A percentile compares a stretch with the other conserved stretches of the same genome.
Evolutionary conservation across 148 eudicot species (phyloP).

Genomic region (Persicaria maculosa): DNA sequence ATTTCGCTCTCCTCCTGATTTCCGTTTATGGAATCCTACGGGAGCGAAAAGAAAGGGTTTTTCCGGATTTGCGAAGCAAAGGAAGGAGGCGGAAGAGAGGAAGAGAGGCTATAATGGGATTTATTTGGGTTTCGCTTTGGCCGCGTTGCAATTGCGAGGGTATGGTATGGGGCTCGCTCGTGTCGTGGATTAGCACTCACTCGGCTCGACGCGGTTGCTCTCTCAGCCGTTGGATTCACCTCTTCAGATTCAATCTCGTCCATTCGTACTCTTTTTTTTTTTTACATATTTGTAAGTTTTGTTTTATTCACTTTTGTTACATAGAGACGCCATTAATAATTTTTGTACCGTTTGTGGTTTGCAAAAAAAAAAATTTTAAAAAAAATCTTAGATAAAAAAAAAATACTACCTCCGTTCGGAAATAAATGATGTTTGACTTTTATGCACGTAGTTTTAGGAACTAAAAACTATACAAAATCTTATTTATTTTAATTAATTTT

Average conservation of each 20-base stretch:
- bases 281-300: not conserved
- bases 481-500: too few species aligned
- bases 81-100: not conserved
- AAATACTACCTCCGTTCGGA: too few species aligned
- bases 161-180: not conserved
- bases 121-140: not conserved
- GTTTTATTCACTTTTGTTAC: not conserved
- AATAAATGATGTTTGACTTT: too few species aligned
- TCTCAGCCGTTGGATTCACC: constrained; percentile 26
- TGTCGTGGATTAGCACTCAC: constrained; percentile 11
- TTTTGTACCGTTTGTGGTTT: not conserved
- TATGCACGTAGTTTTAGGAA: too few species aligned
- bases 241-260: constrained; percentile 17
- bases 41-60: not conserved
- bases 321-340: too few species aligned
- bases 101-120: constrained; percentile 14
- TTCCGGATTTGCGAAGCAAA: not conserved
- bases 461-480: too few species aligned
- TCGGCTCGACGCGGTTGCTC: constrained; percentile 18
- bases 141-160: not conserved
- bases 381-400: too few species aligned
- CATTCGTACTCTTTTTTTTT: constrained; percentile 14
- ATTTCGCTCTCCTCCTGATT: not conserved
- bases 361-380: not conserved
- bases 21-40: not conserved